These are phyloP conservation scores for Dendrobium nobile DNA, from an alignment of 106 monocot species.

Conservation along the genomic window DNA sequence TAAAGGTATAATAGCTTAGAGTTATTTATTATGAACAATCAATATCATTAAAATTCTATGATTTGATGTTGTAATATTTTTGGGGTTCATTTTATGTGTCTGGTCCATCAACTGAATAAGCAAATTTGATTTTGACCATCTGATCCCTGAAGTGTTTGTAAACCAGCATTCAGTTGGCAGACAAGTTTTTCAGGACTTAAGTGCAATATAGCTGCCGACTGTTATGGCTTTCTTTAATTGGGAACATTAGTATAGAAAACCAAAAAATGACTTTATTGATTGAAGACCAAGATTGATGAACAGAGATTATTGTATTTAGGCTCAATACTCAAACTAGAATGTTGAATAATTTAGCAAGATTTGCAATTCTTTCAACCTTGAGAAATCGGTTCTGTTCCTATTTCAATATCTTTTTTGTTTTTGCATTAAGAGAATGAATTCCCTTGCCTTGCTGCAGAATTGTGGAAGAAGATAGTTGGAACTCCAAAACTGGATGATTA, in stretches of 20 bases:
- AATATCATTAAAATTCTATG: neutral
- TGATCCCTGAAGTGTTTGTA: neutral
- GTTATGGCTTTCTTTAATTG: neutral
- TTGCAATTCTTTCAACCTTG: neutral
- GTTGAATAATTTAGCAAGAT: neutral
- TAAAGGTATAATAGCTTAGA: neutral
- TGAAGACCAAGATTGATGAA: neutral
- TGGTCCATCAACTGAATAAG: neutral
- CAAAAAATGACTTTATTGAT: neutral
- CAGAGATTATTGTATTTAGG: neutral
- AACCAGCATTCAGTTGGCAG: neutral
- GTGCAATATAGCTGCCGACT: neutral
- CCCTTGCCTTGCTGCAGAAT: slow-evolving; percentile 35
- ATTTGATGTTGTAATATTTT: neutral
- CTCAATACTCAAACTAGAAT: neutral
- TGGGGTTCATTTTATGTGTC: neutral
- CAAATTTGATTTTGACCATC: neutral
- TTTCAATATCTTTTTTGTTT: neutral
- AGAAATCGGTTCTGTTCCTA: neutral
- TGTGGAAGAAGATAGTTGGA: slow-evolving; percentile 78
- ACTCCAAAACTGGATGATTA: slow-evolving; percentile 68
- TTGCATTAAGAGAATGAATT: neutral
- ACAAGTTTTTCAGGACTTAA: neutral
- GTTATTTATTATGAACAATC: neutral
- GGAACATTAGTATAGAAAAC: neutral